phyloP scores from a whole-genome alignment of 495 filamentous ascomycete species.

The Hypoxylon trugodes region DNA sequence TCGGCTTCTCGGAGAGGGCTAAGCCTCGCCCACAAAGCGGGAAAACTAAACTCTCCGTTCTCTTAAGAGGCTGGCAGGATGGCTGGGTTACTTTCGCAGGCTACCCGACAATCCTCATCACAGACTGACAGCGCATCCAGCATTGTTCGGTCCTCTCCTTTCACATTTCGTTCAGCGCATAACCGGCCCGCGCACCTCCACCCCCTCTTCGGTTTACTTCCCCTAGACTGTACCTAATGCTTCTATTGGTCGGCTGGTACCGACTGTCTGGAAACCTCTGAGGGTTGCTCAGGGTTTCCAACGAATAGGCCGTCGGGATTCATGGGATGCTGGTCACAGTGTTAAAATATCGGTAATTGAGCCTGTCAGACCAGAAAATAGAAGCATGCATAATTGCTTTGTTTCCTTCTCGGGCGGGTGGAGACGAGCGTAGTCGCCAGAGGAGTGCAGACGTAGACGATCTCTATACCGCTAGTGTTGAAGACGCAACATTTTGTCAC shows the following conservation, averaged over 20 bases:
- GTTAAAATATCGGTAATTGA: conserved; percentile 12
- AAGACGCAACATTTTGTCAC: conserved; percentile 8
- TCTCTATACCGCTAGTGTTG: conserved; percentile 30
- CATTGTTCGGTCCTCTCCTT: conserved; percentile 12
- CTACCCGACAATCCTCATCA: conserved; percentile 12
- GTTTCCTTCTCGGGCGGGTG: conserved; percentile 2
- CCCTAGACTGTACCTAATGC: conserved; percentile 9
- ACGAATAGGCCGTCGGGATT: conserved; percentile 26
- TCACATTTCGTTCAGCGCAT: conserved; percentile 22
- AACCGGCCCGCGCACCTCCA: conserved; percentile 27
- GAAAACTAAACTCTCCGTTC: conserved; percentile 3
- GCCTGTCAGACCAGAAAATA: conserved; percentile 2
- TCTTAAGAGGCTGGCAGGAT: conserved; percentile 19
- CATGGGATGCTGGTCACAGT: conserved; percentile 28
- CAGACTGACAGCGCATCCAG: conserved; percentile 29
- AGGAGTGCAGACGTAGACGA: conserved; percentile 20
- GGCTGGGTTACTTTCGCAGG: conserved; percentile 2
- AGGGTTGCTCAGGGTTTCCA: conserved; percentile 15
- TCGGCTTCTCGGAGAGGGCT: not conserved
- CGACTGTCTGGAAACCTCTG: conserved; percentile 26
- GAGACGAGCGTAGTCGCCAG: not conserved
- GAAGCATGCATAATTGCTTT: conserved; percentile 7
- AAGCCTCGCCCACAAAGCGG: conserved; percentile 24
- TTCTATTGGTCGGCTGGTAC: conserved; percentile 25
- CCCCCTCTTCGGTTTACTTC: conserved; percentile 30